Percentiles rank a stretch among this genome's conserved stretches.
phyloP scores from a whole-genome alignment of 345 rosid species.

The Alliaria petiolata region DNA sequence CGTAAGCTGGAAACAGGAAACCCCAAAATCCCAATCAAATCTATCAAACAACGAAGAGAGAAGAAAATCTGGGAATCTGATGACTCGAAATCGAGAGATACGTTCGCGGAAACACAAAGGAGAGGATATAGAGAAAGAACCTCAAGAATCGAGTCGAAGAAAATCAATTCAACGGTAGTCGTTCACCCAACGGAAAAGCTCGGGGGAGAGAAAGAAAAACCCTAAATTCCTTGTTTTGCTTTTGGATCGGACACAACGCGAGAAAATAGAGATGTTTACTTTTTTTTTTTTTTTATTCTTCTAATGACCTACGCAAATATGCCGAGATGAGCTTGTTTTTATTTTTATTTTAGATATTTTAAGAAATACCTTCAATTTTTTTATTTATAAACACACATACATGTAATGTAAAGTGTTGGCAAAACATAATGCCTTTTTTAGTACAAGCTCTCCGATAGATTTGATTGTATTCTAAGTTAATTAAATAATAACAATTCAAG shows the following conservation, averaged over 20 bases:
- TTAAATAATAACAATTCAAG: too few relatives aligned
- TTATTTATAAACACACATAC: too few relatives aligned
- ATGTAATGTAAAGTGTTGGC: too few relatives aligned
- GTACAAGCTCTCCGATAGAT: too few relatives aligned
- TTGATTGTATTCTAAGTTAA: too few relatives aligned
- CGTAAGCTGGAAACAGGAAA: background rate
- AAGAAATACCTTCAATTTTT: too few relatives aligned
- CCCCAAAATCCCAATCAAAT: slow-evolving; percentile 15
- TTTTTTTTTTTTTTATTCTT: background rate
- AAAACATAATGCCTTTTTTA: too few relatives aligned
- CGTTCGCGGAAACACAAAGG: background rate
- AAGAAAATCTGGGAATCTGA: slow-evolving; percentile 4
- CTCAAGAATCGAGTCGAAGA: slow-evolving; percentile 26
- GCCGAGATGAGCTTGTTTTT: background rate
- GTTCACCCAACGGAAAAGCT: slow-evolving; percentile 26
- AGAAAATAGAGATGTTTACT: background rate
- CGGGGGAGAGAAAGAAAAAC: slow-evolving; percentile 29
- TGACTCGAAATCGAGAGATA: slow-evolving; percentile 10
- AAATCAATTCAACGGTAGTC: slow-evolving; percentile 28
- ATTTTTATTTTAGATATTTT: background rate
- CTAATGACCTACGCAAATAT: background rate
- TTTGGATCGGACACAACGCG: slow-evolving; percentile 25
- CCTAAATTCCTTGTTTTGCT: slow-evolving; percentile 23
- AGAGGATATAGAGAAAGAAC: slow-evolving; percentile 23
- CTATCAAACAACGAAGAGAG: slow-evolving; percentile 9